Evolutionary conservation across 1,139 yeast species (phyloP).

Genomic region (Lizanozyma gosingica): DNA sequence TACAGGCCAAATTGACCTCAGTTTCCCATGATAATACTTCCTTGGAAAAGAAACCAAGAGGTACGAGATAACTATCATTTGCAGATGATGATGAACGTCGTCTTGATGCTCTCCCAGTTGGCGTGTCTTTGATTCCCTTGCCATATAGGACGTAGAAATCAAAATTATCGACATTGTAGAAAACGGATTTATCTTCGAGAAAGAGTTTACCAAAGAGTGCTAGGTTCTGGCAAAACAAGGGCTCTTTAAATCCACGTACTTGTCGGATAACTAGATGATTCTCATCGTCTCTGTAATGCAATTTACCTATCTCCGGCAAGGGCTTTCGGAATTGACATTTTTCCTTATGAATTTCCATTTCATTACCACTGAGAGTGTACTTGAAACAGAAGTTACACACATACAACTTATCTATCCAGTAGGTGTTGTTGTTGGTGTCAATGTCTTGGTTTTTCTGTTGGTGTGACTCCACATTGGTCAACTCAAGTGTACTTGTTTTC

Average conservation of each 20-base stretch:
- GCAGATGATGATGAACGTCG: slow-evolving; percentile 3
- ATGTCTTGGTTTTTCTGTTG: slow-evolving; percentile 8
- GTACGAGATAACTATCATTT: slow-evolving; percentile 18
- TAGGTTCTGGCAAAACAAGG: slow-evolving; percentile 70
- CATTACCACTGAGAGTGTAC: slow-evolving; percentile 43
- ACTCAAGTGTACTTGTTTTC: too few species aligned
- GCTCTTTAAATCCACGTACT: slow-evolving; percentile 55
- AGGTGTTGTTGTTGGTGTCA: slow-evolving; percentile 5
- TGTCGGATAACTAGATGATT: slow-evolving; percentile 44
- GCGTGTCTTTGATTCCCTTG: slow-evolving; percentile 16
- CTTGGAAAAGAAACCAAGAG: slow-evolving; percentile 90
- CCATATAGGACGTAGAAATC: slow-evolving; percentile 73
- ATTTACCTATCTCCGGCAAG: slow-evolving; percentile 45
- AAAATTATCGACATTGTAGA: slow-evolving; percentile 68
- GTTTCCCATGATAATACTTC: slow-evolving; percentile 78
- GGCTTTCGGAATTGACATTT: slow-evolving; percentile 34
- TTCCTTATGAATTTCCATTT: slow-evolving; percentile 32
- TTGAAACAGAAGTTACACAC: slow-evolving; percentile 84
- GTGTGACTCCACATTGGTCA: too few species aligned
- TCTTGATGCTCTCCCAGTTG: slow-evolving; percentile 8
- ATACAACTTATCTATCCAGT: slow-evolving; percentile 54
- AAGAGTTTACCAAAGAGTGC: slow-evolving; percentile 81
- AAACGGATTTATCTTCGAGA: slow-evolving; percentile 85
- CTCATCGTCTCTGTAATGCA: slow-evolving; percentile 56
- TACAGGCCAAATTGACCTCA: slow-evolving; percentile 78